These are phyloP conservation scores for Mycena venus DNA, from an alignment of 768 basidiomycete genomes.

Conservation along the genomic window DNA sequence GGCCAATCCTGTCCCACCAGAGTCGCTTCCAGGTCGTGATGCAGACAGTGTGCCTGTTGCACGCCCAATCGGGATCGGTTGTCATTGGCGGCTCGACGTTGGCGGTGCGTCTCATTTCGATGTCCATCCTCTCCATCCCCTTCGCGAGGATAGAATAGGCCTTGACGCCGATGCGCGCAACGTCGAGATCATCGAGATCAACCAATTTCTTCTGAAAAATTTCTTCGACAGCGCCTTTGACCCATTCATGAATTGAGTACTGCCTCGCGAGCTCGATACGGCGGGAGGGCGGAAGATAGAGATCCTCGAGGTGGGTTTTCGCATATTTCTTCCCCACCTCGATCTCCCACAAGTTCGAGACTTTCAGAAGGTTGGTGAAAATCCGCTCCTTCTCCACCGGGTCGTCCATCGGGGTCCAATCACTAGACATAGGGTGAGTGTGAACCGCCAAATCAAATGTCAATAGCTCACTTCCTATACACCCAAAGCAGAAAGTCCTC, in stretches of 20 bases:
- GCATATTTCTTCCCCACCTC: neutral
- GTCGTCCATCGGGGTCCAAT: neutral
- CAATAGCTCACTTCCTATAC: neutral
- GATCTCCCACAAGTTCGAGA: neutral
- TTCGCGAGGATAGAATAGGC: neutral
- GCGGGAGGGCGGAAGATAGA: neutral
- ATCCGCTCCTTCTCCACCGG: neutral
- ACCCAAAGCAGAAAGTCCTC: neutral
- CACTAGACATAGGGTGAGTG: neutral
- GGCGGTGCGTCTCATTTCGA: neutral
- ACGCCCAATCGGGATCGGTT: neutral
- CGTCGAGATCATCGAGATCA: neutral
- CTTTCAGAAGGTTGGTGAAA: neutral
- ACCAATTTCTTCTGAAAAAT: neutral
- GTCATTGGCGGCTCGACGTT: neutral
- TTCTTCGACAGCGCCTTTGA: neutral
- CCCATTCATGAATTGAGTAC: neutral
- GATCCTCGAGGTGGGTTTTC: neutral
- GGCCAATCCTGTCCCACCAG: slow-evolving; percentile 8
- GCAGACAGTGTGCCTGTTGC: neutral
- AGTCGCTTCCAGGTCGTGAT: neutral
- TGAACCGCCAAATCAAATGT: neutral
- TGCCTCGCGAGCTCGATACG: neutral
- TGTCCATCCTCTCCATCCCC: neutral
- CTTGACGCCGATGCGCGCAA: neutral